A percentile compares a stretch with the other conserved stretches of the same genome.
Evolutionary conservation across 2,329 filamentous ascomycete species (phyloP).

Genomic region (Penicillium sumatraense): DNA sequence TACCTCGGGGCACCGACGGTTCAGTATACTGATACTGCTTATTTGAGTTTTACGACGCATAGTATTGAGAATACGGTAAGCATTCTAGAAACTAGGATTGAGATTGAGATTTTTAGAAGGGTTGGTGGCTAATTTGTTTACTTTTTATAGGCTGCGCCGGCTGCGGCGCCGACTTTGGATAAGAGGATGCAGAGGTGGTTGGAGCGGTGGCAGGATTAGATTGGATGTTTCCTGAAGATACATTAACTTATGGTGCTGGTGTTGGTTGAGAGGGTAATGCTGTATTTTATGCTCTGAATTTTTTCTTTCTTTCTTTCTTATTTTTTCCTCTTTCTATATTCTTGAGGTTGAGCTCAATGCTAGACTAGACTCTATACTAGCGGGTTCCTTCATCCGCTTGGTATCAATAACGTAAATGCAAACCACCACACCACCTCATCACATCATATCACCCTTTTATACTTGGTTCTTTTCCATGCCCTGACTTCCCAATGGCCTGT

Average conservation of each 20-base stretch:
- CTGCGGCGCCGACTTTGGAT: slow-evolving; percentile 54
- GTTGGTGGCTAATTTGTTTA: neutral
- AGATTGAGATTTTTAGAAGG: no score
- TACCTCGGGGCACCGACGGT: slow-evolving; percentile 53
- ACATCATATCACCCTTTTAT: neutral
- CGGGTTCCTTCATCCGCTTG: neutral
- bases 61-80: slow-evolving; percentile 66
- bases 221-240: neutral
- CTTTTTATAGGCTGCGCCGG: slow-evolving; percentile 56
- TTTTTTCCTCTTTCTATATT: neutral
- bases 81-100: no score
- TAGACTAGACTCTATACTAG: no score
- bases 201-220: slow-evolving; percentile 64
- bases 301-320: neutral
- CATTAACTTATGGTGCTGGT: no score
- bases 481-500: neutral
- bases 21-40: slow-evolving; percentile 56
- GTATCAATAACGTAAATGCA: neutral
- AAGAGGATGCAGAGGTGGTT: slow-evolving; percentile 59
- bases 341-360: neutral
- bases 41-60: slow-evolving; percentile 55
- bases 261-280: no score
- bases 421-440: neutral
- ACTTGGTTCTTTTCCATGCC: neutral
- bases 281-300: no score